Evolutionary conservation across 129 eudicot species (phyloP), one percentile per base, ranked within the genome.

Genomic region (Flaveria brownii): DNA sequence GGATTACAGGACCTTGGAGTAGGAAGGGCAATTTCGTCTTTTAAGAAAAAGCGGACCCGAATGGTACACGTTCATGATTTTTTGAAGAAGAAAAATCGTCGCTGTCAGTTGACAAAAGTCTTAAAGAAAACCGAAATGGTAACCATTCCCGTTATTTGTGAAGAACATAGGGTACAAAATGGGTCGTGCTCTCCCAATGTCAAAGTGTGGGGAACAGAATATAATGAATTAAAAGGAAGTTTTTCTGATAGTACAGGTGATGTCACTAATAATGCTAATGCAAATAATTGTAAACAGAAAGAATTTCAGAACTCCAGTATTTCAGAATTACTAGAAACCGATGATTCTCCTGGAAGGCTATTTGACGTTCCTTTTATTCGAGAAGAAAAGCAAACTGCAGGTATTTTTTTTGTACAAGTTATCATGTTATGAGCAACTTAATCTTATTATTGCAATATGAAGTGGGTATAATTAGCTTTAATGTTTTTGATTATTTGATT

Each of bases 1-100:
- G 98, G 98, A 70, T 89, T 93, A 3, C 86, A 84, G 57, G 96
- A 93, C 72, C 80, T 90, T n/a, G 96, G 92, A 4, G 68, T 74
- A 55, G 84, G 86, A 6, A 85, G 79, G 16, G 51, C 50, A 14
- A 41, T 51, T 7, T 69, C 96, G 20, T 78, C 89, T 15, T 42
- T 82, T 30, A 90, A 88, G 76, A 78, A 88, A 70, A 88, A 83
- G 78, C 83, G 96, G 78, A 82, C 92, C 63, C 84, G 79, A 30
- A 87, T 77, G 65, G 85, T 89, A 3, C 86, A 85, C 51, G 93
- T 84, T 71, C 91, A 84, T 16, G 98, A 90, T 10, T 81, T 80
- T 57, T 41, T 88, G 55, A 93, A 93, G 74, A 83, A 55, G 87
- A 88, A 82, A 78, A 80, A 73, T 57, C 88, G 87, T 0, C 84